Percentiles rank a stretch among this genome's conserved stretches.
Conservation (phyloP, 2,329 filamentous ascomycete genomes). For the Penicillium sp. region DNA sequence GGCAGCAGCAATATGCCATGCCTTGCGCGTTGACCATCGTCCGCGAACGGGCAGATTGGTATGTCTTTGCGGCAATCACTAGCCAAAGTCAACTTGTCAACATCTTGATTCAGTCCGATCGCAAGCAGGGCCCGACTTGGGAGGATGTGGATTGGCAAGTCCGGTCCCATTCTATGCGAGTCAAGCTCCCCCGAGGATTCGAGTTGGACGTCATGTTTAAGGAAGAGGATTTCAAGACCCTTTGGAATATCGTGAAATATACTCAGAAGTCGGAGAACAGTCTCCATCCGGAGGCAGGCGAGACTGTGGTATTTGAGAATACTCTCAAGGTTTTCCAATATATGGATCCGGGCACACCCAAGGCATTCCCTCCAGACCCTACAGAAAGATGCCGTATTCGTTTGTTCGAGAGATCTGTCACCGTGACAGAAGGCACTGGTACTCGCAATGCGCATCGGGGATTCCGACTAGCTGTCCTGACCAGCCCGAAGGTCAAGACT, state of each 20-base stretch:
- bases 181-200: conserved; percentile 68
- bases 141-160: conserved; percentile 72
- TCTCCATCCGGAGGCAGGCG: conserved; percentile 60
- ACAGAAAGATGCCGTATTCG: conserved; percentile 62
- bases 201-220: conserved; percentile 60
- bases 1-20: conserved; percentile 57
- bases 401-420: conserved; percentile 63
- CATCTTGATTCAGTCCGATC: conserved; percentile 61
- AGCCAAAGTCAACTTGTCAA: conserved; percentile 74
- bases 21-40: conserved; percentile 68
- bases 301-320: conserved; percentile 60
- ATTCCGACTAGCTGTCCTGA: conserved; percentile 68
- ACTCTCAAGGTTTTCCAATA: conserved; percentile 70
- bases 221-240: conserved; percentile 66
- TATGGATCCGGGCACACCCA: conserved; percentile 63
- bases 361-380: conserved; percentile 66
- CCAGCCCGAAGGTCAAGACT: conserved; percentile 66
- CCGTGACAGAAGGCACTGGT: conserved; percentile 63
- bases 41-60: conserved; percentile 59
- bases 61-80: conserved; percentile 63
- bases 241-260: conserved; percentile 81
- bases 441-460: conserved; percentile 66
- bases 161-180: conserved; percentile 55
- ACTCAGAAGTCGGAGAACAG: conserved; percentile 65
- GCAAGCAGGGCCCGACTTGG: conserved; percentile 64